Evolutionary conservation across 2,329 filamentous ascomycete species (phyloP).

Genomic region (Hypoxylon sp.): DNA sequence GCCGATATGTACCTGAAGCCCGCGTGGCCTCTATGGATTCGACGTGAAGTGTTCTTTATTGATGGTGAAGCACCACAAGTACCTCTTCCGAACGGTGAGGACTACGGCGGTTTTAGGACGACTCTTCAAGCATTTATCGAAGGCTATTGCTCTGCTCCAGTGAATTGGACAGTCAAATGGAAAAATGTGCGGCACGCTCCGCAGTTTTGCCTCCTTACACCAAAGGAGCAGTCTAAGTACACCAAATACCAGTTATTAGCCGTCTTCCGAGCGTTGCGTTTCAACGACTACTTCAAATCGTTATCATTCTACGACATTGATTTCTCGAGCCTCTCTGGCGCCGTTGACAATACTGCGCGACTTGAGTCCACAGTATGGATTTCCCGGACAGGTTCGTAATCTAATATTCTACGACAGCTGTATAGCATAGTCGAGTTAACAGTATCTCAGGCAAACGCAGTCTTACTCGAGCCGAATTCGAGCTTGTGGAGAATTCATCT

Average conservation of each 20-base stretch:
- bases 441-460: slow-evolving; percentile 55
- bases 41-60: slow-evolving; percentile 66
- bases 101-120: slow-evolving; percentile 68
- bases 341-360: slow-evolving; percentile 61
- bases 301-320: slow-evolving; percentile 69
- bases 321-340: slow-evolving; percentile 59
- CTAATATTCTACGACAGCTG: not conserved
- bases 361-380: slow-evolving; percentile 66
- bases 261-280: slow-evolving; percentile 69
- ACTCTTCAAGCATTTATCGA: slow-evolving; percentile 70
- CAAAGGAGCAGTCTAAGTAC: slow-evolving; percentile 59
- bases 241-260: slow-evolving; percentile 68
- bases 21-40: slow-evolving; percentile 71
- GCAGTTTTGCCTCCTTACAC: slow-evolving; percentile 67
- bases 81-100: slow-evolving; percentile 68
- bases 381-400: slow-evolving; percentile 64
- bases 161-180: slow-evolving; percentile 68
- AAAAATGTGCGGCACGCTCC: slow-evolving; percentile 62
- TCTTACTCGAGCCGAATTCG: slow-evolving; percentile 64
- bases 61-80: slow-evolving; percentile 67
- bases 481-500: slow-evolving; percentile 64
- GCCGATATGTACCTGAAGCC: slow-evolving; percentile 70
- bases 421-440: slow-evolving; percentile 45
- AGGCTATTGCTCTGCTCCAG: slow-evolving; percentile 65
- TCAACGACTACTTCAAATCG: slow-evolving; percentile 72